Conservation (phyloP, 352 stramenopile genomes). For the Phytopythium sindhum region DNA sequence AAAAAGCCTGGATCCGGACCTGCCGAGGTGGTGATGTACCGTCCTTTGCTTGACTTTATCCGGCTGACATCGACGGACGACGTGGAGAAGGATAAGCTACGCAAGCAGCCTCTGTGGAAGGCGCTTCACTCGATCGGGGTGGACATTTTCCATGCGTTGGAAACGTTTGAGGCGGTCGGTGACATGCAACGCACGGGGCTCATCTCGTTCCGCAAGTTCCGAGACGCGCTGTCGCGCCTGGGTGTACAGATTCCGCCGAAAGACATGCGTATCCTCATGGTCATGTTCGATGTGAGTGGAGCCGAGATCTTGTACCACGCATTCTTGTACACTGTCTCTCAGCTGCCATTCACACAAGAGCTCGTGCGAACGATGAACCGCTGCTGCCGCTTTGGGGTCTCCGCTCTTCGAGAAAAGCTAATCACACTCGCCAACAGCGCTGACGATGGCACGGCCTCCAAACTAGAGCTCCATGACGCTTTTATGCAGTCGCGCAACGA, state of each 20-base stretch:
- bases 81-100: constrained; percentile 21
- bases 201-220: constrained; percentile 46
- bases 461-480: constrained; percentile 36
- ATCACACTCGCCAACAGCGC: constrained; percentile 25
- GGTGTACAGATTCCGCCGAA: constrained; percentile 30
- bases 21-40: constrained; percentile 27
- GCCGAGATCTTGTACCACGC: constrained; percentile 46
- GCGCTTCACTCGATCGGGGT: constrained; percentile 24
- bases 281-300: constrained; percentile 49
- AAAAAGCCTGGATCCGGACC: constrained; percentile 10
- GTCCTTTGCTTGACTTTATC: constrained; percentile 43
- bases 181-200: constrained; percentile 41
- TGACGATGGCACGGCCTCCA: constrained; percentile 34
- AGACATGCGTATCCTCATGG: constrained; percentile 41
- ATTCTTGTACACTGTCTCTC: constrained; percentile 34
- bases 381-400: constrained; percentile 36
- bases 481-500: constrained; percentile 31
- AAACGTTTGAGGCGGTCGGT: constrained; percentile 38
- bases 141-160: constrained; percentile 24
- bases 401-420: constrained; percentile 35
- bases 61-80: constrained; percentile 35
- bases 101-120: constrained; percentile 22
- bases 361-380: constrained; percentile 24
- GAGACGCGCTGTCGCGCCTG: constrained; percentile 31
- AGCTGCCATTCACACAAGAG: constrained; percentile 20